Conservation (phyloP, 108 stramenopile species). For the Pseudonitzschia delicatissima region DNA sequence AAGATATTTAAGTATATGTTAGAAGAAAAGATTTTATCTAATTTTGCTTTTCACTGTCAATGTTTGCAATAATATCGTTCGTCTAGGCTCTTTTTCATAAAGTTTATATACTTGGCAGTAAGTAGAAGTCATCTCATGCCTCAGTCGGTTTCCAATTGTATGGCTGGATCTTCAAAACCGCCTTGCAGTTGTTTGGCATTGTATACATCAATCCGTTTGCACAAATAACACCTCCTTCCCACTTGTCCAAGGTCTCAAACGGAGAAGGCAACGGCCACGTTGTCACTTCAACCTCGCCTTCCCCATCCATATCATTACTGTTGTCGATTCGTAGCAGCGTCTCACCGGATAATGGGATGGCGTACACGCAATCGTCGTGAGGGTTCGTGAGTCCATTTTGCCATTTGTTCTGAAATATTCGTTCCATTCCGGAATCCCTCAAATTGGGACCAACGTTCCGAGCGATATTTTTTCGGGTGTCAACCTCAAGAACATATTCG, state of each 20-base stretch:
- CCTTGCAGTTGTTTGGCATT: slow-evolving; percentile 70
- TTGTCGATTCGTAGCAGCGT: slow-evolving; percentile 60
- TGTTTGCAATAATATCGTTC: too few species aligned
- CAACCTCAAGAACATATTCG: slow-evolving; percentile 72
- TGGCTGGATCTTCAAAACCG: slow-evolving; percentile 73
- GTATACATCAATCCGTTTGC: slow-evolving; percentile 67
- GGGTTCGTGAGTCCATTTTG: slow-evolving; percentile 73
- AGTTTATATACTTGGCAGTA: too few species aligned
- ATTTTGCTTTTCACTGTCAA: too few species aligned
- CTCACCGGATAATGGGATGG: slow-evolving; percentile 70
- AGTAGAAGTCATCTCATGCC: background rate
- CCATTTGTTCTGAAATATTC: slow-evolving; percentile 83
- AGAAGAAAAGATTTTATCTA: too few species aligned
- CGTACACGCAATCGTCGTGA: slow-evolving; percentile 81
- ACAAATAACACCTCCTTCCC: slow-evolving; percentile 76
- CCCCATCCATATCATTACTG: slow-evolving; percentile 19
- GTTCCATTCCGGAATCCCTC: slow-evolving; percentile 54
- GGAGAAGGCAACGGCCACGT: slow-evolving; percentile 64
- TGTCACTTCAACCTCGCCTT: slow-evolving; percentile 48
- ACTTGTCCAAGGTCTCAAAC: slow-evolving; percentile 59
- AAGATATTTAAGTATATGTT: slow-evolving; percentile 17
- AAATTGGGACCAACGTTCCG: slow-evolving; percentile 69
- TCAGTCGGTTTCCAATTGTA: slow-evolving; percentile 11
- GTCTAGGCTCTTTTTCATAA: too few species aligned
- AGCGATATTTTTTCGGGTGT: slow-evolving; percentile 35